phyloP scores from a whole-genome alignment of 306 rosid genomes.

The Rosa lucieae region DNA sequence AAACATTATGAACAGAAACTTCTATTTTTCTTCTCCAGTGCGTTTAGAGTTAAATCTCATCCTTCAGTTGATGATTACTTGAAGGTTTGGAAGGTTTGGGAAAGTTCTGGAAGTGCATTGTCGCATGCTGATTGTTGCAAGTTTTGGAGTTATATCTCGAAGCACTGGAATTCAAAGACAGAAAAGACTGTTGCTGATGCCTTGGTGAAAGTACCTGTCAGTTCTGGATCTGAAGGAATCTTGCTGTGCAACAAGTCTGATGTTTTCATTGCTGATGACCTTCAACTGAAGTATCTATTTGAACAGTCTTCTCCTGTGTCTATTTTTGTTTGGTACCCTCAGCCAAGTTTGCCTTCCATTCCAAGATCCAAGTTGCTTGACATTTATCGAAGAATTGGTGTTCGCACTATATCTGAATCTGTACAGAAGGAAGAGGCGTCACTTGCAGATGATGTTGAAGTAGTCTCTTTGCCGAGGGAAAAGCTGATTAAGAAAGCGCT shows the following conservation, averaged over 20 bases:
- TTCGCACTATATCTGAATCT: constrained; percentile 53
- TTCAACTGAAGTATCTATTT: constrained; percentile 59
- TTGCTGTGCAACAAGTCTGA: constrained; percentile 43
- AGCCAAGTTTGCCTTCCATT: constrained; percentile 31
- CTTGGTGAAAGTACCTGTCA: constrained; percentile 56
- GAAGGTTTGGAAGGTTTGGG: constrained; percentile 69
- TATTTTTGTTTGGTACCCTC: constrained; percentile 78
- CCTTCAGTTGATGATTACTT: constrained; percentile 58
- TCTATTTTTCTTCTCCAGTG: constrained; percentile 42
- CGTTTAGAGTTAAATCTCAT: constrained; percentile 36
- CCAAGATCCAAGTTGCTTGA: constrained; percentile 41
- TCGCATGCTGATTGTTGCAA: constrained; percentile 48
- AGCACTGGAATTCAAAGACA: constrained; percentile 27
- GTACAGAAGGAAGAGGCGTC: constrained; percentile 41
- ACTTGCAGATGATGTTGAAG: constrained; percentile 6
- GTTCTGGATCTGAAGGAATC: constrained; percentile 34
- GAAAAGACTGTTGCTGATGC: constrained; percentile 35
- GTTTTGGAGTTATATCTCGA: constrained; percentile 57
- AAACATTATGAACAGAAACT: constrained; percentile 32
- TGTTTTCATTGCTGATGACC: constrained; percentile 66
- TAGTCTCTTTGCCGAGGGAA: constrained; percentile 26
- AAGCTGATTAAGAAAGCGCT: constrained; percentile 40
- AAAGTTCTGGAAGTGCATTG: constrained; percentile 35
- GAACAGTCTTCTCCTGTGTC: constrained; percentile 28
- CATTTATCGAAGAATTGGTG: constrained; percentile 56